Conservation (phyloP, 306 rosid genomes). For the Calophaca sinica region DNA sequence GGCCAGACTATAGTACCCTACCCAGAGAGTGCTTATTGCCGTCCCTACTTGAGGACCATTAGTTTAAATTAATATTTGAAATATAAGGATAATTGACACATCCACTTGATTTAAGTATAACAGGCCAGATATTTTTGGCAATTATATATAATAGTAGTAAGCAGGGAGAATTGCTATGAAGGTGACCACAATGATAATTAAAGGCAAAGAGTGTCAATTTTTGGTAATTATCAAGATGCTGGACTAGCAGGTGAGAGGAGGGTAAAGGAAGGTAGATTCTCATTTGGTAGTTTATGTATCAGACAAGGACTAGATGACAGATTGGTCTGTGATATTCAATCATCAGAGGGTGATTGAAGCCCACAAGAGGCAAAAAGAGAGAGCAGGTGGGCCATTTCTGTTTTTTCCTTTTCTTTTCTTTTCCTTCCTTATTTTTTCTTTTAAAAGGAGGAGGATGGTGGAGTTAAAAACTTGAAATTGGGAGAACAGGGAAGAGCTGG, state of each 20-base stretch:
- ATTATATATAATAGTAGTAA: constrained; percentile 27
- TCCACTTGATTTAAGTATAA: constrained; percentile 26
- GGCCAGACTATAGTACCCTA: too few relatives aligned
- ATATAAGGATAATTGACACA: constrained; percentile 37
- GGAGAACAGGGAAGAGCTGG: constrained; percentile 47
- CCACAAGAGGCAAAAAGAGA: constrained; percentile 71
- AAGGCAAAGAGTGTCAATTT: constrained; percentile 43
- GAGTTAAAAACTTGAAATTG: constrained; percentile 38
- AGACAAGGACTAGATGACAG: constrained; percentile 77
- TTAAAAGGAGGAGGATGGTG: constrained; percentile 38
- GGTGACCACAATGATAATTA: constrained; percentile 49
- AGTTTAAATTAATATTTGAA: not conserved
- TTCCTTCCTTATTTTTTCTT: not conserved
- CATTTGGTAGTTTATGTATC: constrained; percentile 63
- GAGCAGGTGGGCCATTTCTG: constrained; percentile 67
- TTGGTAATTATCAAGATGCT: constrained; percentile 52
- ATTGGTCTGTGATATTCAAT: constrained; percentile 70
- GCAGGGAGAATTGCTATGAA: constrained; percentile 34
- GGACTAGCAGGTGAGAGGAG: constrained; percentile 57
- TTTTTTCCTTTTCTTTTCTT: constrained; percentile 13
- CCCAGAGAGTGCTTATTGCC: too few relatives aligned
- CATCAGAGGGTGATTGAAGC: constrained; percentile 82
- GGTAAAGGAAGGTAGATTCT: constrained; percentile 65
- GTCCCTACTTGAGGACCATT: too few relatives aligned
- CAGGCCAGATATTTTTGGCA: constrained; percentile 29